A percentile compares a stretch with the other conserved stretches of the same genome.
Conservation (phyloP, 2,329 filamentous ascomycete genomes). For the Zymoseptoria ardabiliae region DNA sequence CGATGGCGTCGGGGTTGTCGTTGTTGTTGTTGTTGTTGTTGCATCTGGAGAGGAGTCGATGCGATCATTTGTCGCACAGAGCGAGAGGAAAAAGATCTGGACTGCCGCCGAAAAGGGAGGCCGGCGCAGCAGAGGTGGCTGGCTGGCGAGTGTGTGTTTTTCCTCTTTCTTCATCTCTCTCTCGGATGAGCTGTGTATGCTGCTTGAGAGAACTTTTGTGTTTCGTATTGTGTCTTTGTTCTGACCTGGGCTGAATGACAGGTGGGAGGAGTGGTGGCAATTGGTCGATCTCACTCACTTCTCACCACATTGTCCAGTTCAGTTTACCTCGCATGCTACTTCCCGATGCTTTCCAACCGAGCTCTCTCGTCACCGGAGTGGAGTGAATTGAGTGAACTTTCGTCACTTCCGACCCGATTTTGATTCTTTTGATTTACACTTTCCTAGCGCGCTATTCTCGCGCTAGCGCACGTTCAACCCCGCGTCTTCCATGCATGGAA, state of each 20-base stretch:
- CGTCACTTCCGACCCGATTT: neutral
- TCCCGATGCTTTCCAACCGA: neutral
- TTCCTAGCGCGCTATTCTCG: neutral
- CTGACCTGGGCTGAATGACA: neutral
- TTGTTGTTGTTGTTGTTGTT: constrained; percentile 6
- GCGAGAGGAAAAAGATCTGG: neutral
- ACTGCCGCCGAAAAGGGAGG: neutral
- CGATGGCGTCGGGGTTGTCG: constrained; percentile 1
- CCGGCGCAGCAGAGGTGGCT: neutral
- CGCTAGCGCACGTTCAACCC: neutral
- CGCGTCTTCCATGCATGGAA: neutral
- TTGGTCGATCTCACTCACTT: neutral
- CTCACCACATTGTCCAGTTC: no score
- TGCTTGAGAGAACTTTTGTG: neutral
- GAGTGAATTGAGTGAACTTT: neutral
- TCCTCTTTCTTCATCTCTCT: neutral
- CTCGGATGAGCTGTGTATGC: neutral
- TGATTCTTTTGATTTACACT: neutral
- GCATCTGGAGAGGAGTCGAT: neutral
- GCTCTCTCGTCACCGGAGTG: neutral
- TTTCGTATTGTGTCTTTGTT: neutral
- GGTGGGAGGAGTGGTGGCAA: neutral
- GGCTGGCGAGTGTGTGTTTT: neutral
- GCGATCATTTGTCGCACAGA: neutral
- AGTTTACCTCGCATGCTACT: neutral